A percentile compares a stretch with the other conserved stretches of the same genome.
phyloP scores from a whole-genome alignment of 164 flowering plant genomes.

The Chimonanthus praecox region DNA sequence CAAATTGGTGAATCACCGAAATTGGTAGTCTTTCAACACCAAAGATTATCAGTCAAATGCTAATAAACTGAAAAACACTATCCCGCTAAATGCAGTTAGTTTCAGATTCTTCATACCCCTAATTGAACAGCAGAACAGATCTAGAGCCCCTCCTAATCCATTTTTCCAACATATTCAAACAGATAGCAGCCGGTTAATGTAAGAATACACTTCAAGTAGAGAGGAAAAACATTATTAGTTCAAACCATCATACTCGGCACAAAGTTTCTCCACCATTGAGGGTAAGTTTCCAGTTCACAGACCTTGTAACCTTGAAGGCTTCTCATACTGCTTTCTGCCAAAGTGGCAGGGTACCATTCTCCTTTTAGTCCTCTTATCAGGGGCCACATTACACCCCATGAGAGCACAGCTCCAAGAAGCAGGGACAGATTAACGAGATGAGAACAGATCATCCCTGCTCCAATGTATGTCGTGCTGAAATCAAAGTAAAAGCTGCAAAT shows the following conservation, averaged over 20 bases:
- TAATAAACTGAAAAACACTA: too few relatives aligned
- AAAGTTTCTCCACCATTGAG: background rate
- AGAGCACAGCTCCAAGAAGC: constrained; percentile 85
- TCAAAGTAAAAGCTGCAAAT: constrained; percentile 78
- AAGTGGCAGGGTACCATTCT: constrained; percentile 53
- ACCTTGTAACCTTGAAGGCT: constrained; percentile 90
- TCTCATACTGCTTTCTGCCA: constrained; percentile 73
- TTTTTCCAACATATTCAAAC: too few relatives aligned
- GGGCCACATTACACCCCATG: constrained; percentile 98
- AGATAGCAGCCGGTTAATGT: too few relatives aligned
- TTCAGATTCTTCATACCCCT: background rate
- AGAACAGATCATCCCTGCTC: constrained; percentile 89
- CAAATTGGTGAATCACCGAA: background rate
- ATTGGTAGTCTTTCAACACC: too few relatives aligned
- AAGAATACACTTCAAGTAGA: too few relatives aligned
- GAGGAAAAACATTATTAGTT: too few relatives aligned
- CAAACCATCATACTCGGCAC: too few relatives aligned
- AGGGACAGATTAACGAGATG: constrained; percentile 77
- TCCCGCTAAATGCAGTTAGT: background rate
- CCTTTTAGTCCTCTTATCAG: constrained; percentile 57
- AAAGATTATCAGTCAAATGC: too few relatives aligned
- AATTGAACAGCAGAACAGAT: too few relatives aligned
- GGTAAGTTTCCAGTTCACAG: background rate
- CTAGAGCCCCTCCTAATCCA: too few relatives aligned
- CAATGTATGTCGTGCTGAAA: constrained; percentile 70